These are phyloP conservation scores for Rhodomyrtus tomentosa DNA, from an alignment of 345 rosid species.

Conservation along the genomic window DNA sequence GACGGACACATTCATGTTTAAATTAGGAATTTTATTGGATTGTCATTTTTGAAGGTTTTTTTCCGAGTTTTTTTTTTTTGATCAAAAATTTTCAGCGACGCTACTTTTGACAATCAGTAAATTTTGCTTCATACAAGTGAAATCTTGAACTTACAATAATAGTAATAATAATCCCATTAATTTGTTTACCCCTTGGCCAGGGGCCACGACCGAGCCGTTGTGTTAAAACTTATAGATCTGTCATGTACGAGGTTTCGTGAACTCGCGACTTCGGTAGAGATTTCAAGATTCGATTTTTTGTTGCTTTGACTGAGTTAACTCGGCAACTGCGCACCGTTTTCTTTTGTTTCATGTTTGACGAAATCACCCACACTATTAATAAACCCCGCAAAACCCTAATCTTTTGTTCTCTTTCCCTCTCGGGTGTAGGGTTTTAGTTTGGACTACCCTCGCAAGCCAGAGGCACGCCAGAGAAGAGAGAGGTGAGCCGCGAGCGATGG, in stretches of 20 bases:
- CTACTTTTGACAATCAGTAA: neutral
- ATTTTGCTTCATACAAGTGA: neutral
- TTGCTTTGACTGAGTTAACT: neutral
- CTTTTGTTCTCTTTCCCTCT: neutral
- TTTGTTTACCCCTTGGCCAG: neutral
- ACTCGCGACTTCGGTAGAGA: neutral
- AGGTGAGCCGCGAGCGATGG: conserved; percentile 32
- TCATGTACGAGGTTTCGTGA: neutral
- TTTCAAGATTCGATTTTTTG: neutral
- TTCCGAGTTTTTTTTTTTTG: neutral
- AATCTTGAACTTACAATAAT: neutral
- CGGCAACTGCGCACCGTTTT: neutral
- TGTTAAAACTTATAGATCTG: neutral
- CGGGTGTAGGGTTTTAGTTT: conserved; percentile 1
- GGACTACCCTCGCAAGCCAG: neutral
- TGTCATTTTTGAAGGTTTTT: neutral
- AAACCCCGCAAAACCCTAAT: conserved; percentile 70
- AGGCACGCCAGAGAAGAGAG: neutral
- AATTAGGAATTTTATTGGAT: neutral
- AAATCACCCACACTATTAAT: neutral
- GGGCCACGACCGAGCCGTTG: neutral
- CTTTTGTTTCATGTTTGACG: neutral
- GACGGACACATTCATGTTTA: too few relatives aligned
- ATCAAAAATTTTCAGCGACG: neutral
- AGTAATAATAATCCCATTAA: neutral